A percentile compares a stretch with the other conserved stretches of the same genome.
phyloP scores from a whole-genome alignment of 352 stramenopile species.

The Phytophthora quininea region DNA sequence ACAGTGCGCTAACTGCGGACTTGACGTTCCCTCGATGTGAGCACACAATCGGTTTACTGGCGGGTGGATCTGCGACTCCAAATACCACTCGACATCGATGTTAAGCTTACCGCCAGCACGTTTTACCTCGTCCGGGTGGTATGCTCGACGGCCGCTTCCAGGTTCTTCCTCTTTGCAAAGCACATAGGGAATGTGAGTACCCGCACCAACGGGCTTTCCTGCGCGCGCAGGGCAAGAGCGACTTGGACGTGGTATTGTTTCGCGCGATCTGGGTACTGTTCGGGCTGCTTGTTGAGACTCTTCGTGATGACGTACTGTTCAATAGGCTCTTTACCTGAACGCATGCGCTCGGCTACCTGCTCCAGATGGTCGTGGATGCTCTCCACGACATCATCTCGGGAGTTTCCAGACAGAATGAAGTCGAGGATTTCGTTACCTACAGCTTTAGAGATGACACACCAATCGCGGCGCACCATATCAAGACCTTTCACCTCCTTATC shows the following conservation, averaged over 20 bases:
- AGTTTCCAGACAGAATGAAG: conserved; percentile 95
- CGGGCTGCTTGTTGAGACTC: conserved; percentile 98
- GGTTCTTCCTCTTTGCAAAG: conserved; percentile 92
- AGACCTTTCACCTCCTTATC: conserved; percentile 98
- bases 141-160: conserved; percentile 72
- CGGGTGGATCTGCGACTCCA: conserved; percentile 96
- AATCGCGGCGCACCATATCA: conserved; percentile 98
- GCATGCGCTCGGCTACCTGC: conserved; percentile 93
- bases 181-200: conserved; percentile 99
- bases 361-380: conserved; percentile 96
- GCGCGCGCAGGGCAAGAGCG: conserved; percentile 94
- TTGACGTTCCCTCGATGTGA: conserved; percentile 98
- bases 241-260: conserved; percentile 98
- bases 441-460: conserved; percentile 98
- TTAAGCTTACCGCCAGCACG: conserved; percentile 83
- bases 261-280: conserved; percentile 97
- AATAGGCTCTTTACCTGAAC: conserved; percentile 93
- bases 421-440: conserved; percentile 97
- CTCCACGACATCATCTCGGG: conserved; percentile 95
- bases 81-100: conserved; percentile 97
- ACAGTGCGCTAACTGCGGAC: conserved; percentile 94
- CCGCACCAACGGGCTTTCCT: conserved; percentile 96
- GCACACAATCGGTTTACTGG: conserved; percentile 98
- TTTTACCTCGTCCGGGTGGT: conserved; percentile 89
- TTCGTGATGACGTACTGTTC: conserved; percentile 99